Evolutionary conservation across 495 filamentous ascomycete genomes (phyloP), one percentile per base, ranked within the genome.

Genomic region (Penicillium turbatum): DNA sequence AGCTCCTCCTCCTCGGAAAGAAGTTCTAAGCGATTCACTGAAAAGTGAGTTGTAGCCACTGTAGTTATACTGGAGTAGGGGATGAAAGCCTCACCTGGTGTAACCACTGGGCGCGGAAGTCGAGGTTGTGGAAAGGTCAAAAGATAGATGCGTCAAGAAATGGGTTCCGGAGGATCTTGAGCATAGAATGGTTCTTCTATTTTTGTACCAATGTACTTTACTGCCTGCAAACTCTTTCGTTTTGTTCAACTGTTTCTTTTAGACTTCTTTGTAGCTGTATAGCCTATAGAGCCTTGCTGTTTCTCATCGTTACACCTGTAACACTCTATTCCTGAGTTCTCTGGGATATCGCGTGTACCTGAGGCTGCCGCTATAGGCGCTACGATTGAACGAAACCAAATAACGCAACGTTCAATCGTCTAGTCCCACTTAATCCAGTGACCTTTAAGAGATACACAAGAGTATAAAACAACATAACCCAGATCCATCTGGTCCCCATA

Each of bases 1-100:
- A 98, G 86, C 82, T 98, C 69, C 76, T 98, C 73, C 81, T 98
- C 77, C 97, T 98, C 89, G 93, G 93, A 73, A 96, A 98, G 89
- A 87, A 89, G 81, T 98, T 91, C 93, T 97, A 96, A 89, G 87
- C 82, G 48, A 68, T 67, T 51, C 49, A 16, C 38, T 36, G 49
- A 51, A 48, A 41, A 12, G 56, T 57, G 54, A 42, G 51, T 59
- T 13, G 9, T 41, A 59, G 44, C 42, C 59, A 55, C 45, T 68
- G 65, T 61, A 60, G 55, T 54, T 58, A 51, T 68, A 61, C 54
- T 64, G 71, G 67, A 67, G 63, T 63, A 65, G 70, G 71, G 71
- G 69, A 53, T 66, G 63, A 49, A 39, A 45, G 48, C 61, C 51
- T 54, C 46, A 48, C 53, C 53, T 46, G 58, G 66, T 58, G 39